Conservation (phyloP, 1,284 basidiomycete species). For the Naganishia cerealis region DNA sequence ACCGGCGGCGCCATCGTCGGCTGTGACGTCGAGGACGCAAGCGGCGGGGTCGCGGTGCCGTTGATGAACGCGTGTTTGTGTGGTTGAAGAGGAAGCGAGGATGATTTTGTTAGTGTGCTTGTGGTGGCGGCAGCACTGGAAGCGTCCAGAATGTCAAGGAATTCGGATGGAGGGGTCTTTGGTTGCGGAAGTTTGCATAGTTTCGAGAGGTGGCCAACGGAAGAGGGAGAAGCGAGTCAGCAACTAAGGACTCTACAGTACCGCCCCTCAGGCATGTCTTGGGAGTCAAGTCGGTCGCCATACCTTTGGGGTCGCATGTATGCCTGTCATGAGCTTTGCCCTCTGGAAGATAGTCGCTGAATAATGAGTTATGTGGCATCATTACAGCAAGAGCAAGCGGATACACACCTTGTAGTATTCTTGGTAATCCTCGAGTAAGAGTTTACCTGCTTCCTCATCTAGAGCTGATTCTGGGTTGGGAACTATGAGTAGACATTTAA, state of each 20-base stretch:
- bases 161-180: slow-evolving; percentile 42
- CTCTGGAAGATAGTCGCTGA: background rate
- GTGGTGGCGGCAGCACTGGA: slow-evolving; percentile 34
- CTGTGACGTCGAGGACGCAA: background rate
- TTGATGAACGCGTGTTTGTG: slow-evolving; percentile 30
- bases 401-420: slow-evolving; percentile 66
- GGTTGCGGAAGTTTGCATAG: no score
- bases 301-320: slow-evolving; percentile 48
- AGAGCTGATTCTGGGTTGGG: slow-evolving; percentile 94
- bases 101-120: slow-evolving; percentile 14
- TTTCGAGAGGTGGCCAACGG: slow-evolving; percentile 5
- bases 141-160: slow-evolving; percentile 35
- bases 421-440: slow-evolving; percentile 82
- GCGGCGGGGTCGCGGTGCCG: slow-evolving; percentile 5
- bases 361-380: background rate
- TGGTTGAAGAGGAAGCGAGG: slow-evolving; percentile 21
- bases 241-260: background rate
- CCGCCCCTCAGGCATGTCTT: background rate
- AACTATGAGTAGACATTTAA: slow-evolving; percentile 91
- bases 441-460: slow-evolving; percentile 89
- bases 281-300: slow-evolving; percentile 14
- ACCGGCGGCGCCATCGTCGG: slow-evolving; percentile 23
- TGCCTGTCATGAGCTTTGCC: slow-evolving; percentile 44
- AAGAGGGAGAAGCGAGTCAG: background rate
- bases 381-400: background rate